These are phyloP conservation scores for Scedosporium minutisporum DNA, from an alignment of 2,329 filamentous ascomycete species.

Conservation along the genomic window DNA sequence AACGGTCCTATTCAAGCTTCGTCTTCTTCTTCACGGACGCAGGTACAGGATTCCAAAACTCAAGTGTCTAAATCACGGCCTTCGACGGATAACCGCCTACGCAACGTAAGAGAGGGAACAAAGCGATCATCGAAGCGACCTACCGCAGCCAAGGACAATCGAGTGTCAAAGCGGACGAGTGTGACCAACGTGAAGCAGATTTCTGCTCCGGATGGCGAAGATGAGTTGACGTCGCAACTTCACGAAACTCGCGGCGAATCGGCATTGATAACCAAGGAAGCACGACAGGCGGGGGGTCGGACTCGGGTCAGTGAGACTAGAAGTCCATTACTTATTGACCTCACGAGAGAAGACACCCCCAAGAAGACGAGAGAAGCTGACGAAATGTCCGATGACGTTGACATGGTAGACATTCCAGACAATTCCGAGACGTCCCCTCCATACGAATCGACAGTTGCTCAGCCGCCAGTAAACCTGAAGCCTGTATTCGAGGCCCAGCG, in stretches of 20 bases:
- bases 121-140: too few species aligned
- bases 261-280: neutral
- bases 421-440: neutral
- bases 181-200: neutral
- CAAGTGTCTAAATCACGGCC: too few species aligned
- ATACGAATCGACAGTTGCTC: neutral
- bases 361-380: neutral
- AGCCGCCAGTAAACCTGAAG: neutral
- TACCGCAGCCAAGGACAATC: too few species aligned
- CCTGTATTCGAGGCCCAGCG: neutral
- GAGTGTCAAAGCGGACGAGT: too few species aligned
- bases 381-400: neutral
- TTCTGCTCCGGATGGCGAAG: neutral
- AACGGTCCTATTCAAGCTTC: neutral
- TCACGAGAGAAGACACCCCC: neutral
- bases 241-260: neutral
- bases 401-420: neutral
- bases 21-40: too few species aligned
- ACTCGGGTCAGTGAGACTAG: conserved; percentile 1
- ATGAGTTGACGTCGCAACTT: neutral
- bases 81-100: neutral
- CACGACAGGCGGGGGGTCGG: neutral
- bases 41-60: too few species aligned
- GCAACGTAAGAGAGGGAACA: neutral
- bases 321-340: neutral